phyloP scores from a whole-genome alignment of 2,329 filamentous ascomycete species.

The Aspergillus ochraceus region DNA sequence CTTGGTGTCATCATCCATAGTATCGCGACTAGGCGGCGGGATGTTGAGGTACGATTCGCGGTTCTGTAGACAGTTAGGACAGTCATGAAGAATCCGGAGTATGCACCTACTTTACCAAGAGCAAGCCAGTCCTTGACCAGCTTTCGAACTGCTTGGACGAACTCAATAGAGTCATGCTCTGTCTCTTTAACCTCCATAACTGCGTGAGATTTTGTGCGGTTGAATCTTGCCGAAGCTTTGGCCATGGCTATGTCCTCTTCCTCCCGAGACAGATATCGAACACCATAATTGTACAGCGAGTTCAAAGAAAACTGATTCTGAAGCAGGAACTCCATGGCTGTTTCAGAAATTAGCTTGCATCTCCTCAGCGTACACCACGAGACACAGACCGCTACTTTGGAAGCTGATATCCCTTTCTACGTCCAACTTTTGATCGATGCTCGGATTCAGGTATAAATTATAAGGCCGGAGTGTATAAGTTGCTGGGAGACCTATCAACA shows the following conservation, averaged over 20 bases:
- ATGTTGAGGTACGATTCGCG: slow-evolving; percentile 48
- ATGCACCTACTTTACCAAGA: slow-evolving; percentile 21
- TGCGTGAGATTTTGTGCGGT: slow-evolving; percentile 26
- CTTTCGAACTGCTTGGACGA: slow-evolving; percentile 48
- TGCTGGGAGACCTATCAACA: slow-evolving; percentile 30
- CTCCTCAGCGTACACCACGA: not conserved
- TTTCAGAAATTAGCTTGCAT: slow-evolving; percentile 7
- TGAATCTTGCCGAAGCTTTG: slow-evolving; percentile 45
- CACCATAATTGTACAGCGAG: slow-evolving; percentile 55
- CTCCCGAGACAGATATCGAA: slow-evolving; percentile 62
- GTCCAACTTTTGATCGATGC: slow-evolving; percentile 53
- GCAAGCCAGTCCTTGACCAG: slow-evolving; percentile 50
- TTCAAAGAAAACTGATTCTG: slow-evolving; percentile 60
- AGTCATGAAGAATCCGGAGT: not conserved
- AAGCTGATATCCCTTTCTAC: slow-evolving; percentile 62
- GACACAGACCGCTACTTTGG: slow-evolving; percentile 52
- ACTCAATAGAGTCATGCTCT: slow-evolving; percentile 54
- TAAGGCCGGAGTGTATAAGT: slow-evolving; percentile 62
- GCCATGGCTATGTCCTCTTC: slow-evolving; percentile 54
- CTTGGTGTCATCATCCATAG: slow-evolving; percentile 15
- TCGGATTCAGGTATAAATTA: slow-evolving; percentile 63
- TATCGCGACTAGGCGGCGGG: slow-evolving; percentile 29
- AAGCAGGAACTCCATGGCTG: slow-evolving; percentile 62
- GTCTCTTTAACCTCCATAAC: slow-evolving; percentile 53
- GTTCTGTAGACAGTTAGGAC: slow-evolving; percentile 15